Conservation (phyloP, 345 rosid genomes). For the Litchi chinensis region DNA sequence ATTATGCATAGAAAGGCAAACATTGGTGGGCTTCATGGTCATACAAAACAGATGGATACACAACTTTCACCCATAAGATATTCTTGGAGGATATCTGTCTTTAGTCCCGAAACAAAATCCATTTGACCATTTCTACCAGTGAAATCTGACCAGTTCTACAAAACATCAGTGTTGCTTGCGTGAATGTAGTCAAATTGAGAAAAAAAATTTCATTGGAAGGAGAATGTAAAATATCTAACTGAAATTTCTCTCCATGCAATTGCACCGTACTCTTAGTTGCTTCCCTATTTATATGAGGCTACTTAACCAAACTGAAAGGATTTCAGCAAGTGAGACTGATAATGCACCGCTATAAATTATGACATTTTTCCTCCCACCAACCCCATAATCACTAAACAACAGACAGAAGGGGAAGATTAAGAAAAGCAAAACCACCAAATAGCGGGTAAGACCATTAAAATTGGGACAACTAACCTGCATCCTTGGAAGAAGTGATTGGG, state of each 20-base stretch:
- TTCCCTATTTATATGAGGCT: not conserved
- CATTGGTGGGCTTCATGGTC: not conserved
- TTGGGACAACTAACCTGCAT: constrained; percentile 62
- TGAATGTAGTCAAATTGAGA: not conserved
- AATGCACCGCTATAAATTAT: not conserved
- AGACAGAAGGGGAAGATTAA: not conserved
- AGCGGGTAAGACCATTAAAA: not conserved
- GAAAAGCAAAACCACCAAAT: not conserved
- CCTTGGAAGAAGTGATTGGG: constrained; percentile 66
- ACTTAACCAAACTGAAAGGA: not conserved
- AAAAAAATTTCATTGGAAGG: not conserved
- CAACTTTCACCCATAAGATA: not conserved
- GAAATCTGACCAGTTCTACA: not conserved
- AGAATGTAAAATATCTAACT: not conserved
- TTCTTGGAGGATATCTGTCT: not conserved
- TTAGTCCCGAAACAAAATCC: not conserved
- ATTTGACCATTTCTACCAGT: not conserved
- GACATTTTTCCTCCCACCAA: not conserved
- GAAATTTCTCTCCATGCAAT: not conserved
- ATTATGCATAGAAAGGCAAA: not conserved
- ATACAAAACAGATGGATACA: not conserved
- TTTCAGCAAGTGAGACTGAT: not conserved
- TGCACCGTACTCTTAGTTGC: not conserved
- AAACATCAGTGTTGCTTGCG: not conserved
- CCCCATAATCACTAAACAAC: not conserved